Evolutionary conservation across 495 filamentous ascomycete species (phyloP).

Genomic region (Xylaria longipes): DNA sequence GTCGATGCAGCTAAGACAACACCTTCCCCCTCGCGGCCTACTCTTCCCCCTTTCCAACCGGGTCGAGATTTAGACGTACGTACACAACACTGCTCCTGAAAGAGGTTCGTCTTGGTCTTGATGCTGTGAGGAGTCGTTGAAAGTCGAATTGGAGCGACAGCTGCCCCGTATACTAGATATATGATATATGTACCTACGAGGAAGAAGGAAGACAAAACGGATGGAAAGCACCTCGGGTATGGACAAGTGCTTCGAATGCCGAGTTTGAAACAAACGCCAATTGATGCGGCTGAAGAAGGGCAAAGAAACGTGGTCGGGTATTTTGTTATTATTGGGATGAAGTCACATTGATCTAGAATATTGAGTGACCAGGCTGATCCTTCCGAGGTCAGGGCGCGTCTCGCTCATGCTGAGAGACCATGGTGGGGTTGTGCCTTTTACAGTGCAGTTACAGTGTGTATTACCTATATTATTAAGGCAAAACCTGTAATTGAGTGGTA

Average conservation of each 20-base stretch:
- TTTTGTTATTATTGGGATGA: background rate
- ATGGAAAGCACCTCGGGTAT: background rate
- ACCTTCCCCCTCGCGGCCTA: slow-evolving; percentile 4
- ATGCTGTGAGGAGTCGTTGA: background rate
- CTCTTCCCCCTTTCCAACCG: slow-evolving; percentile 12
- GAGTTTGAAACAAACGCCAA: background rate
- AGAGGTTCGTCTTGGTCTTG: background rate
- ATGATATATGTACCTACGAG: background rate
- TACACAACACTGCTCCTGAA: background rate
- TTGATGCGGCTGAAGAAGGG: background rate
- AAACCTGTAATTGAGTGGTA: background rate
- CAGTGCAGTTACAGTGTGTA: background rate
- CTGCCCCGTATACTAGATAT: background rate
- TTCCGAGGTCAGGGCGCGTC: slow-evolving; percentile 6
- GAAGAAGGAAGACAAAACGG: background rate
- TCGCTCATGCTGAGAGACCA: background rate
- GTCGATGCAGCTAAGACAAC: background rate
- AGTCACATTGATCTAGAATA: slow-evolving; percentile 2
- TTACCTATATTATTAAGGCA: background rate
- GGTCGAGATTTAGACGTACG: background rate
- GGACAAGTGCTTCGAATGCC: slow-evolving; percentile 1
- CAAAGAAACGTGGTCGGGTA: background rate
- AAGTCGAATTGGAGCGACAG: background rate
- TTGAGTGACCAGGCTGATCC: slow-evolving; percentile 3
- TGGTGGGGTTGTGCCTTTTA: background rate